Conservation (phyloP, 2,329 filamentous ascomycete species). For the Ophiosphaerella herpotricha region DNA sequence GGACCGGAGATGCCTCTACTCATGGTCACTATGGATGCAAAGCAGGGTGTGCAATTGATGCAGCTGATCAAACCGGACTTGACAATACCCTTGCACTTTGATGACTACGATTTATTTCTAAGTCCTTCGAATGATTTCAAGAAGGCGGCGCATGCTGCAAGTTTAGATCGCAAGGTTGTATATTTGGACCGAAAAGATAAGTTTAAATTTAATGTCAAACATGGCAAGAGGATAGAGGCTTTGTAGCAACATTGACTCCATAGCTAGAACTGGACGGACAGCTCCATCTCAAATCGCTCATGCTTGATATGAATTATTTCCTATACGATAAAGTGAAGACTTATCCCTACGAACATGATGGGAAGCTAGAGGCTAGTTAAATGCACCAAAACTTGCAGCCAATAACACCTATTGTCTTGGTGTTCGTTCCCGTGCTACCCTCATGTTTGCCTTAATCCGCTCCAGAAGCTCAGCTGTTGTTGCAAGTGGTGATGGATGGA, state of each 20-base stretch:
- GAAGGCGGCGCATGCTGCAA: slow-evolving; percentile 58
- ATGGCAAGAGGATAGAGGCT: slow-evolving; percentile 12
- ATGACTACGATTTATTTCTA: slow-evolving; percentile 62
- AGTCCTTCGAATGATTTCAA: slow-evolving; percentile 65
- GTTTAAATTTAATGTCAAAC: slow-evolving; percentile 58
- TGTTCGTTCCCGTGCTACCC: slow-evolving; percentile 40
- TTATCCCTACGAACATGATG: too few species aligned
- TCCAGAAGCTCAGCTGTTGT: slow-evolving; percentile 69
- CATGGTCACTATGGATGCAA: slow-evolving; percentile 72
- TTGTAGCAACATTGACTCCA: slow-evolving; percentile 2
- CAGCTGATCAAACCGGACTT: slow-evolving; percentile 63
- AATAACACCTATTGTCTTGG: slow-evolving; percentile 4
- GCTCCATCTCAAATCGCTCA: too few species aligned
- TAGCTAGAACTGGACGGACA: too few species aligned
- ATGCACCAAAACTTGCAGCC: neutral
- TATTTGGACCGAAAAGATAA: slow-evolving; percentile 65
- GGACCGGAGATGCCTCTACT: slow-evolving; percentile 62
- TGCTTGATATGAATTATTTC: neutral
- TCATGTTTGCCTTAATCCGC: slow-evolving; percentile 70
- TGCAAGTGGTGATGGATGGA: slow-evolving; percentile 63
- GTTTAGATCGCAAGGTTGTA: slow-evolving; percentile 59
- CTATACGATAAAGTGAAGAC: too few species aligned
- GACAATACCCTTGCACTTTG: slow-evolving; percentile 57
- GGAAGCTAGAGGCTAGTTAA: too few species aligned
- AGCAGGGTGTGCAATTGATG: slow-evolving; percentile 65